Evolutionary conservation across 169 alveolate genomes (phyloP).

Genomic region (Cryptosporidium sp.): DNA sequence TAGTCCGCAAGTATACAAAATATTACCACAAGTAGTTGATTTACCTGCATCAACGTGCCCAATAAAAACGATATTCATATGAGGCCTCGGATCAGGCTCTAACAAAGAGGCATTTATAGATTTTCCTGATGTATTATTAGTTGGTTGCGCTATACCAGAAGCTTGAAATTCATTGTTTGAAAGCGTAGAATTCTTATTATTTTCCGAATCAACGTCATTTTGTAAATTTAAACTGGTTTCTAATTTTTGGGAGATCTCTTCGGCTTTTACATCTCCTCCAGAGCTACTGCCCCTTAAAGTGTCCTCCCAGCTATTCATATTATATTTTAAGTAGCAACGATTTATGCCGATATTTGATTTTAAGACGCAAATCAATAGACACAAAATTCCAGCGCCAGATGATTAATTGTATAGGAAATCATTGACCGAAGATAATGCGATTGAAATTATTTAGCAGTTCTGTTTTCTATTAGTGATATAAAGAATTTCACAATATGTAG

Average conservation of each 20-base stretch:
- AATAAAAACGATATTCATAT: conserved; percentile 96
- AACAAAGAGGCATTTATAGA: conserved; percentile 10
- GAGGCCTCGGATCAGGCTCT: conserved; percentile 90
- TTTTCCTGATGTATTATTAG: conserved; percentile 4
- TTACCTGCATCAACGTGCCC: conserved; percentile 99
- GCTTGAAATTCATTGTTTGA: neutral
- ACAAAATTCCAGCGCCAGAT: conserved; percentile 6
- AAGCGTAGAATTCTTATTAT: neutral
- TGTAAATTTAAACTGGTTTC: neutral
- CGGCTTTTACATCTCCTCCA: neutral
- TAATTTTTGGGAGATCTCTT: neutral
- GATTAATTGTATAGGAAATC: neutral
- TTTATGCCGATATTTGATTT: neutral
- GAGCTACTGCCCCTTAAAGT: neutral
- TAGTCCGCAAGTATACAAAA: conserved; percentile 90
- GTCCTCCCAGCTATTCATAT: conserved; percentile 57
- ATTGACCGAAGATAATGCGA: neutral
- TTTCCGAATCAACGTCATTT: neutral
- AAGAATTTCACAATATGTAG: neutral
- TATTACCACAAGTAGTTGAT: conserved; percentile 98
- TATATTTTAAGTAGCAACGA: neutral
- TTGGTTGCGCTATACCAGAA: neutral
- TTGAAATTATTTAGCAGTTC: neutral
- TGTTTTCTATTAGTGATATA: neutral
- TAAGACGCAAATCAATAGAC: conserved; percentile 1